Conservation (phyloP, 78 protist species). For the Dictyostelium intermedium region DNA sequence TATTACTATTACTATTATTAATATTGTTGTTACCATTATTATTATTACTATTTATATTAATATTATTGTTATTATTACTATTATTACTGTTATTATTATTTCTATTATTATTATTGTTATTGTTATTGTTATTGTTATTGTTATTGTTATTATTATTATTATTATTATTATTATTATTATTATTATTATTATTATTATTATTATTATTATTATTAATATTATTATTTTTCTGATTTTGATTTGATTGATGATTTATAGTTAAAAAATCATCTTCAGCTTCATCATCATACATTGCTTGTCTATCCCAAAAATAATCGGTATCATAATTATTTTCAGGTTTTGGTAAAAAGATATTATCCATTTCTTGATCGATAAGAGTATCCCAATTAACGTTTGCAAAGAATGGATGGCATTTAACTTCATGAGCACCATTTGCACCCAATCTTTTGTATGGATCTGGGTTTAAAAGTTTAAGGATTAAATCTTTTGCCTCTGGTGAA, state of each 20-base stretch:
- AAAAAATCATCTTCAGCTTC: constrained; percentile 16
- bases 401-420: constrained; percentile 84
- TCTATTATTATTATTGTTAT: neutral
- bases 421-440: constrained; percentile 76
- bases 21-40: neutral
- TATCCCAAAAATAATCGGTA: constrained; percentile 80
- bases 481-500: constrained; percentile 72
- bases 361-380: constrained; percentile 49
- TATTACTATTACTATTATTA: neutral
- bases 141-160: neutral
- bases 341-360: constrained; percentile 74
- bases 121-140: neutral
- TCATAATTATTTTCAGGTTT: constrained; percentile 74
- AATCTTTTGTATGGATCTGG: constrained; percentile 67
- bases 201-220: neutral
- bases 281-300: constrained; percentile 58
- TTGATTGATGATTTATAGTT: neutral
- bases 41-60: neutral
- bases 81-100: neutral
- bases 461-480: constrained; percentile 59
- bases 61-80: neutral
- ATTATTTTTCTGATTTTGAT: neutral
- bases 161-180: neutral
- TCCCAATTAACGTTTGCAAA: constrained; percentile 81
- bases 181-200: neutral